Conservation (phyloP, 345 rosid genomes). For the Noccaea bulbosa region DNA sequence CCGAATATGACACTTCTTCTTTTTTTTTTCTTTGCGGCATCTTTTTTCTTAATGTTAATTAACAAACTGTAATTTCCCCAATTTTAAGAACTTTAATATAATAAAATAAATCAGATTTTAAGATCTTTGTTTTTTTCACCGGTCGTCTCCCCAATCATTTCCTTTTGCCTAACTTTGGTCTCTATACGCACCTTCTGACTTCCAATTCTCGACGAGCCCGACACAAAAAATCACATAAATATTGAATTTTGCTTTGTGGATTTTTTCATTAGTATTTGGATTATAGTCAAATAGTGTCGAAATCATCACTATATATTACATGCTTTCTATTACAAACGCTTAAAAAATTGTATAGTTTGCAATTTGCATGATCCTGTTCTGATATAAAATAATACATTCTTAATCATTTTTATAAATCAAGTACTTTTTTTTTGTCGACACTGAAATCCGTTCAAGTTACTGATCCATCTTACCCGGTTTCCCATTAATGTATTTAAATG, state of each 20-base stretch:
- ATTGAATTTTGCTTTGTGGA: background rate
- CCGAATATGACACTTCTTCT: constrained; percentile 37
- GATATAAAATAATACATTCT: background rate
- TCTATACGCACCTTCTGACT: constrained; percentile 20
- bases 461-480: background rate
- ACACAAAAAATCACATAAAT: background rate
- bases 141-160: constrained; percentile 34
- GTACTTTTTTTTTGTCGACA: background rate
- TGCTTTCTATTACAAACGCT: background rate
- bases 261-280: constrained; percentile 4
- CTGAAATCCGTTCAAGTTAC: background rate
- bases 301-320: background rate
- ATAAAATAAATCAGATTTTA: background rate
- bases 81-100: background rate
- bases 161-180: constrained; percentile 14
- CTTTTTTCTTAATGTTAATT: constrained; percentile 14
- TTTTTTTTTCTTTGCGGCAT: background rate
- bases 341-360: constrained; percentile 8
- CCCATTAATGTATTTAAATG: background rate
- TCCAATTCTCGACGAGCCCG: constrained; percentile 22
- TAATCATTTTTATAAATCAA: background rate
- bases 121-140: background rate
- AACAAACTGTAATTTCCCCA: background rate
- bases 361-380: constrained; percentile 22
- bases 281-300: background rate